Evolutionary conservation across 441 rosid genomes (phyloP).

Genomic region (Dalechampia spathulata): DNA sequence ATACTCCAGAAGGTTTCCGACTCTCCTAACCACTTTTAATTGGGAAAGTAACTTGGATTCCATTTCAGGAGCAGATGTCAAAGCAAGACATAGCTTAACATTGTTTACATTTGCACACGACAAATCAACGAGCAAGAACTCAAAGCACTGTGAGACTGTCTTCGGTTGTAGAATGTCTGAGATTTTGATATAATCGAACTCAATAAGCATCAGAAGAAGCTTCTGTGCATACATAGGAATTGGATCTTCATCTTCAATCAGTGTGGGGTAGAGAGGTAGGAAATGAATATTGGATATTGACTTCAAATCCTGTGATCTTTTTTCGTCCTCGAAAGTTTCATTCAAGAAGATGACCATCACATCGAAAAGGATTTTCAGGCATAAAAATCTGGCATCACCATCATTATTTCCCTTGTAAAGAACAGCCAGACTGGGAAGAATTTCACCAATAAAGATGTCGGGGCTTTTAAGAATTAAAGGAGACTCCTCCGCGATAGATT

Average conservation of each 20-base stretch:
- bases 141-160: slow-evolving; percentile 85
- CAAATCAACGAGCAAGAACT: slow-evolving; percentile 83
- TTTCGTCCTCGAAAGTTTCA: slow-evolving; percentile 45
- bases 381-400: slow-evolving; percentile 88
- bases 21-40: slow-evolving; percentile 68
- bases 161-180: slow-evolving; percentile 70
- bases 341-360: slow-evolving; percentile 66
- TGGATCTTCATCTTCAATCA: slow-evolving; percentile 96
- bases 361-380: slow-evolving; percentile 88
- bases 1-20: slow-evolving; percentile 84
- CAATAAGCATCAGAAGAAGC: slow-evolving; percentile 91
- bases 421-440: slow-evolving; percentile 72
- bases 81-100: slow-evolving; percentile 82
- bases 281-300: slow-evolving; percentile 72
- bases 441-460: slow-evolving; percentile 45
- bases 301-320: slow-evolving; percentile 50
- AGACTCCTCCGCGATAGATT: slow-evolving; percentile 68
- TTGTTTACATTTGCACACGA: slow-evolving; percentile 85
- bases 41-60: slow-evolving; percentile 82
- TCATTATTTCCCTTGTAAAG: slow-evolving; percentile 91
- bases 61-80: slow-evolving; percentile 95
- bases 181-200: slow-evolving; percentile 61
- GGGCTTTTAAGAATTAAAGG: slow-evolving; percentile 49
- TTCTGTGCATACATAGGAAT: slow-evolving; percentile 95
- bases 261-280: slow-evolving; percentile 84